These are phyloP conservation scores for Suillus paluster DNA, from an alignment of 768 basidiomycete genomes.

Conservation along the genomic window DNA sequence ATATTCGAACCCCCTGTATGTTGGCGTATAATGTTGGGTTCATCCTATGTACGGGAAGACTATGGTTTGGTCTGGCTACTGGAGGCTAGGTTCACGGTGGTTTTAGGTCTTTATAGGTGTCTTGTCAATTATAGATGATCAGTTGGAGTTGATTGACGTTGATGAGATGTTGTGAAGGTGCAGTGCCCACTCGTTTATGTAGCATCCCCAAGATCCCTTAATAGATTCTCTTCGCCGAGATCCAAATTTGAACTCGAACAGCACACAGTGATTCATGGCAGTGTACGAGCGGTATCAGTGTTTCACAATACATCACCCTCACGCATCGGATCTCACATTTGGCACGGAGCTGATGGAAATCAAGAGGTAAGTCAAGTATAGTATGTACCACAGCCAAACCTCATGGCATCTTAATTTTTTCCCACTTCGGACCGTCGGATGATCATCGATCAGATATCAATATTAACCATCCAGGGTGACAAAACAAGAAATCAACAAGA, in stretches of 20 bases:
- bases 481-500: not conserved
- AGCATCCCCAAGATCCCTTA: not conserved
- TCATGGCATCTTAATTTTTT: not conserved
- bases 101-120: not conserved
- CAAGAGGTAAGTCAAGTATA: not conserved
- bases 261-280: not conserved
- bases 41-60: not conserved
- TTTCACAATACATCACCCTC: not conserved
- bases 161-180: no score
- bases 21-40: not conserved
- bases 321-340: no score
- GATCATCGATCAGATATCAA: not conserved
- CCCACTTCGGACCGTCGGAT: not conserved
- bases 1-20: not conserved
- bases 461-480: no score
- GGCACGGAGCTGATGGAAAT: not conserved
- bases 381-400: not conserved
- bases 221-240: not conserved
- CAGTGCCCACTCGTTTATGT: no score
- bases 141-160: not conserved
- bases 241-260: not conserved
- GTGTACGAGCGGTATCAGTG: not conserved
- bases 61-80: not conserved
- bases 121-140: not conserved
- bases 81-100: not conserved